Evolutionary conservation across 169 alveolate species (phyloP).

Genomic region (Plasmodium vivax): DNA sequence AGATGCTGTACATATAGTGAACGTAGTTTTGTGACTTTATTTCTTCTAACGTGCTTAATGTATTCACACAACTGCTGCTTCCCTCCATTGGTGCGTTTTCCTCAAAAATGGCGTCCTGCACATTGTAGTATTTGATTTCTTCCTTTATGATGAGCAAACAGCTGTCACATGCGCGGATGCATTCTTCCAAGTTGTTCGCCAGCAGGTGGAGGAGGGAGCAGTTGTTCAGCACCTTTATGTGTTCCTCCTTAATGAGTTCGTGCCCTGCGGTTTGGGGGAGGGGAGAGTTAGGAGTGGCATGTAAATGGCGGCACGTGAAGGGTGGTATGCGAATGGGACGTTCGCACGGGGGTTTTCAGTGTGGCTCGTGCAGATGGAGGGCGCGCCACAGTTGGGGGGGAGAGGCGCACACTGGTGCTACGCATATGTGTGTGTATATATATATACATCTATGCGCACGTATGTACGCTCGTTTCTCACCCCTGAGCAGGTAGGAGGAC

Average conservation of each 20-base stretch:
- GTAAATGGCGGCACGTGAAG: neutral
- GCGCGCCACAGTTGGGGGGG: neutral
- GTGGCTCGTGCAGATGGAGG: neutral
- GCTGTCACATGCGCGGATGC: constrained; percentile 37
- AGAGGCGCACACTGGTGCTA: neutral
- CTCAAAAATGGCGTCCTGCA: constrained; percentile 2
- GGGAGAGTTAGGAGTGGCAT: neutral
- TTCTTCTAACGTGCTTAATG: constrained; percentile 28
- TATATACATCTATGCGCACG: neutral
- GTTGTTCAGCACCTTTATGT: constrained; percentile 36
- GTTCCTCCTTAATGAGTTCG: constrained; percentile 43
- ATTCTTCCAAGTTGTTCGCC: constrained; percentile 22
- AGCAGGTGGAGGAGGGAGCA: constrained; percentile 26
- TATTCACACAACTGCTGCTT: neutral
- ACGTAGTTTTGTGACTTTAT: constrained; percentile 45
- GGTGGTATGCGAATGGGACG: neutral
- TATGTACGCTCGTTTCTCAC: neutral
- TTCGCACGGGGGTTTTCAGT: neutral
- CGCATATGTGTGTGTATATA: neutral
- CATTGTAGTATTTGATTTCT: constrained; percentile 41
- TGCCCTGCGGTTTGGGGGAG: neutral
- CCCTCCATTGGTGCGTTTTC: neutral
- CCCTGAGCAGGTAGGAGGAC: neutral
- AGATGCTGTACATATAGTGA: constrained; percentile 47
- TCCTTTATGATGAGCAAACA: constrained; percentile 39